phyloP scores from a whole-genome alignment of 106 monocot genomes.

The Dioscorea zingiberensis region DNA sequence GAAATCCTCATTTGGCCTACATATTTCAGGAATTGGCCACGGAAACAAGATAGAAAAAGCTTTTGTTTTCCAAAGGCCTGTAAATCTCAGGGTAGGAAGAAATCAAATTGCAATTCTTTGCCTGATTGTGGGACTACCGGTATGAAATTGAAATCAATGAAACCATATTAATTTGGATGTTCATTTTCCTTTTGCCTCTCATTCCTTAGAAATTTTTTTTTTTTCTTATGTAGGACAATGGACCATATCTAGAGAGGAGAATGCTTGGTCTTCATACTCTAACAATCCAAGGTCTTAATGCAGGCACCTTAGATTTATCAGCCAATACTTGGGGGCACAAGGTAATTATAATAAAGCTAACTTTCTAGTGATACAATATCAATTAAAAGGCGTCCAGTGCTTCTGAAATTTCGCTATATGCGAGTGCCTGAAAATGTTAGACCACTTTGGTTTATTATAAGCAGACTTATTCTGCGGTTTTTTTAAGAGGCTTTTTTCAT shows the following conservation, averaged over 20 bases:
- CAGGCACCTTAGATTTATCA: slow-evolving; percentile 77
- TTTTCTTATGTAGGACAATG: slow-evolving; percentile 59
- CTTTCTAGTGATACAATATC: too few relatives aligned
- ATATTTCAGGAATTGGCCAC: slow-evolving; percentile 54
- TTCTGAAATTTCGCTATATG: too few relatives aligned
- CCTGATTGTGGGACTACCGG: slow-evolving; percentile 56
- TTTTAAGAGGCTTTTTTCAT: too few relatives aligned
- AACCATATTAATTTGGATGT: not conserved
- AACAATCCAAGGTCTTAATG: slow-evolving; percentile 69
- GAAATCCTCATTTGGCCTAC: not conserved
- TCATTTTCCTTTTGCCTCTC: too few relatives aligned
- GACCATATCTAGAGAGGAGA: slow-evolving; percentile 60
- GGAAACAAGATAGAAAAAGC: slow-evolving; percentile 62
- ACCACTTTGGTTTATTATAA: too few relatives aligned
- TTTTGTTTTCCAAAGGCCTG: too few relatives aligned
- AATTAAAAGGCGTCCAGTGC: too few relatives aligned
- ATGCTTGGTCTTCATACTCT: slow-evolving; percentile 48
- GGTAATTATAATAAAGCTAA: too few relatives aligned
- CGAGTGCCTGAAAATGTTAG: too few relatives aligned
- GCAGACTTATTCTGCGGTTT: too few relatives aligned
- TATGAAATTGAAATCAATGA: slow-evolving; percentile 8
- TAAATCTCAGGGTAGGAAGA: slow-evolving; percentile 46
- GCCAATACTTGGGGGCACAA: slow-evolving; percentile 62
- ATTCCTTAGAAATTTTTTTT: too few relatives aligned
- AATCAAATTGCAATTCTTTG: slow-evolving; percentile 58